Evolutionary conservation across 257 asterid genomes (phyloP).

Genomic region (Fraxinus pennsylvanica): DNA sequence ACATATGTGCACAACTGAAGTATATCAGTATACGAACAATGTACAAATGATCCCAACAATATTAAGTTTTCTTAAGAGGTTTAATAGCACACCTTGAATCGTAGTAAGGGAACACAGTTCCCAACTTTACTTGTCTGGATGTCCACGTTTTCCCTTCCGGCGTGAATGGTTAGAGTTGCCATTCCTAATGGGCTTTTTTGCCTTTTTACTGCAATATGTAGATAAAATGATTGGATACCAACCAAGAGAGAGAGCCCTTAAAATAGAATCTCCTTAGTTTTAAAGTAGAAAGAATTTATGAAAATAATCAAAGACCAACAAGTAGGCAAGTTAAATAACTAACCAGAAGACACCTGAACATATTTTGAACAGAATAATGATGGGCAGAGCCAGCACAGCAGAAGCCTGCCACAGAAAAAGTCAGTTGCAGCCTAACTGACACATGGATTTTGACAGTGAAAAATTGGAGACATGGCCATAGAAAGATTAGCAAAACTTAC

Average conservation of each 20-base stretch:
- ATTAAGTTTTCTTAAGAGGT: background rate
- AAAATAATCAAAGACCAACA: background rate
- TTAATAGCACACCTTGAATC: background rate
- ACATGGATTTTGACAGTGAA: background rate
- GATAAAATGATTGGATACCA: background rate
- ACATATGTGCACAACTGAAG: too few relatives aligned
- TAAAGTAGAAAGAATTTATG: background rate
- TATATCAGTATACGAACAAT: background rate
- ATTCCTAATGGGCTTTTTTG: constrained; percentile 30
- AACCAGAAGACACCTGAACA: constrained; percentile 45
- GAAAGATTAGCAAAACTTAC: constrained; percentile 43
- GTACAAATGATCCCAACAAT: background rate
- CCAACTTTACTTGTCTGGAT: constrained; percentile 28
- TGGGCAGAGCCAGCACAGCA: constrained; percentile 49
- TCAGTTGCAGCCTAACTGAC: constrained; percentile 16
- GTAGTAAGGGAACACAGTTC: background rate
- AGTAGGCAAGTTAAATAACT: constrained; percentile 24
- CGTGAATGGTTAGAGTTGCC: constrained; percentile 38
- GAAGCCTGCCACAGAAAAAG: constrained; percentile 43
- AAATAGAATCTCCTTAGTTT: background rate
- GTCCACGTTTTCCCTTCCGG: constrained; percentile 54
- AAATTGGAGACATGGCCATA: constrained; percentile 12
- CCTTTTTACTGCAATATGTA: constrained; percentile 41
- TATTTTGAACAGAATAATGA: constrained; percentile 42
- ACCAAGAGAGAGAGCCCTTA: background rate